Evolutionary conservation across 371 early-diverging fungal species (phyloP), one percentile per base, ranked within the genome.

Genomic region (Chytridiales sp.): DNA sequence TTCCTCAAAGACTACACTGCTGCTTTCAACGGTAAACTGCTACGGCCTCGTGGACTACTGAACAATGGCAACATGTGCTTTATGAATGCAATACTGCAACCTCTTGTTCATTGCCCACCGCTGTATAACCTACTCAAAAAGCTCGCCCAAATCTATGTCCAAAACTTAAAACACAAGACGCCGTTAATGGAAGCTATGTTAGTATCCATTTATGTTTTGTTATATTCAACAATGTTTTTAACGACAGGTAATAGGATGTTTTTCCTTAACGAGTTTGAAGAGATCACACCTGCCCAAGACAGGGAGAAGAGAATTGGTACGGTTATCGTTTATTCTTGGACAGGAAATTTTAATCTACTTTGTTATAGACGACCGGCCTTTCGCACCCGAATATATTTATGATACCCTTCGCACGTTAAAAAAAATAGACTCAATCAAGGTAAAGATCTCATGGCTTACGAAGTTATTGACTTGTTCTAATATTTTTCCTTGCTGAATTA

Each of bases 11-110:
- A 35, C 19, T 56, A 55, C 29, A 17, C 42, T 3, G 61, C 54
- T 11, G 53, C 61, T 9, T 67, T 66, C 56, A 21, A 40, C 8
- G 63, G 58, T 4, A 56, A 53, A 15, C 73, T 86, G 26, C 74
- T 93, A 31, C 83, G 84, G 54, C 95, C 96, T 17, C 85, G 96
- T 34, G 98, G 98, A 3, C 81, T 97, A 43, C 87, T 92, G 59
- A 97, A 97, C 67, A 89, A 85, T 56, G 96, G 96, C 41, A 97
- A 97, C 76, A 94, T 90, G 75, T 97, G 98, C 73, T 97, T 93
- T 67, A 91, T 96, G 91, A 97, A 96, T 67, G 92, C 90, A 75
- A 89, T 93, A 47, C 75, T 93, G 27, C 94, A 93, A 70, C 91
- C 92, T 3, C 77, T 93, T 32, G 67, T 86, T 4, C 91, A 96